phyloP scores from a whole-genome alignment of 202 grass and related monocot genomes.

The Bolboschoenoplectus hybrid region DNA sequence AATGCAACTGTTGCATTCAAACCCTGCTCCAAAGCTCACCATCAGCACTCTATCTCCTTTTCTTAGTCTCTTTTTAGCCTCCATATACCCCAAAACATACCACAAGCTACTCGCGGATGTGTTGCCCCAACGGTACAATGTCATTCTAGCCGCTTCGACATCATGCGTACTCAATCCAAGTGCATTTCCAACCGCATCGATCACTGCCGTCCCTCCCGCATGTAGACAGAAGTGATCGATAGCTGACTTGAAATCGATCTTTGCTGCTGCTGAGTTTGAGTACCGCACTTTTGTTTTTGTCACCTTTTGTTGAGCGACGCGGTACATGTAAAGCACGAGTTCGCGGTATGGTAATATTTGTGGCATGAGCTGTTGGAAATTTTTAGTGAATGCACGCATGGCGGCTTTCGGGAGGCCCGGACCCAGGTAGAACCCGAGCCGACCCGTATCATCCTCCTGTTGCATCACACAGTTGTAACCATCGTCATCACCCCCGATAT shows the following conservation, averaged over 20 bases:
- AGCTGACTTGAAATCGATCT: constrained; percentile 74
- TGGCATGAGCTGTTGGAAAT: constrained; percentile 69
- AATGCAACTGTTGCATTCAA: constrained; percentile 92
- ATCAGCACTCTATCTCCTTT: constrained; percentile 69
- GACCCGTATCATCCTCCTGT: constrained; percentile 71
- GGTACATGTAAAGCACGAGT: constrained; percentile 49
- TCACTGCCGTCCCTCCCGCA: constrained; percentile 82
- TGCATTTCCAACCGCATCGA: constrained; percentile 68
- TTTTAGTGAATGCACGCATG: constrained; percentile 73
- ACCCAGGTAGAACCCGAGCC: constrained; percentile 78
- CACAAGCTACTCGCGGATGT: constrained; percentile 96
- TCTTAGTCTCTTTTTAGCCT: constrained; percentile 66
- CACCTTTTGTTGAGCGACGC: constrained; percentile 43
- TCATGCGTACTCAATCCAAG: constrained; percentile 58
- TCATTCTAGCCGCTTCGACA: constrained; percentile 84
- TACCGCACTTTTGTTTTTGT: background rate
- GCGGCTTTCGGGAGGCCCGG: constrained; percentile 82
- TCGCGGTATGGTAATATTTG: constrained; percentile 62
- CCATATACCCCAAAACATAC: constrained; percentile 97
- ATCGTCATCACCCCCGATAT: constrained; percentile 69
- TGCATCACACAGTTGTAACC: constrained; percentile 78
- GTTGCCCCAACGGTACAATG: constrained; percentile 94
- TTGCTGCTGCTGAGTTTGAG: constrained; percentile 26
- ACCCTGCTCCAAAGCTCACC: constrained; percentile 87
- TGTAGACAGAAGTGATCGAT: constrained; percentile 99